phyloP scores from a whole-genome alignment of 2,329 filamentous ascomycete species.

The Hypomyces perniciosus region DNA sequence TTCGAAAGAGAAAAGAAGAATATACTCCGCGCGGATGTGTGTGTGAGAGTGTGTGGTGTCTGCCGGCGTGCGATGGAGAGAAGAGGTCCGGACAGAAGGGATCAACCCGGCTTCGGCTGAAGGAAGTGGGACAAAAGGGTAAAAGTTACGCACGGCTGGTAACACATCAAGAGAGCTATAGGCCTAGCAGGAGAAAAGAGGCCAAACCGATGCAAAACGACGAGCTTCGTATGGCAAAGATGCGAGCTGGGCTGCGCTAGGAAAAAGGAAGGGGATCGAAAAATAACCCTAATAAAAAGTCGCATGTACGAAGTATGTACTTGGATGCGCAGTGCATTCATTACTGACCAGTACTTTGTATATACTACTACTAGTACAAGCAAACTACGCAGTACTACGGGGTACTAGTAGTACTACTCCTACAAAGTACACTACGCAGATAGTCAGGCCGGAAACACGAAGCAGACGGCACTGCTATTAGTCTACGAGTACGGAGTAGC shows the following conservation, averaged over 20 bases:
- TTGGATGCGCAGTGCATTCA: too few species aligned
- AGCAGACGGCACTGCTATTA: too few species aligned
- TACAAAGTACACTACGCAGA: too few species aligned
- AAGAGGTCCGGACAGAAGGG: constrained; percentile 1
- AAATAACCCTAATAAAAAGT: too few species aligned
- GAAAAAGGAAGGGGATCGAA: neutral
- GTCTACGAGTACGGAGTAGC: too few species aligned
- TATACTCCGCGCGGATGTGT: neutral
- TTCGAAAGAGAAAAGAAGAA: neutral
- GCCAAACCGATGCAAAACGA: neutral
- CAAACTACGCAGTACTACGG: too few species aligned
- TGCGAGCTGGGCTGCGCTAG: neutral
- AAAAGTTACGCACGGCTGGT: neutral
- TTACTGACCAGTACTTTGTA: too few species aligned
- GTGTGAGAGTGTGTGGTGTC: neutral
- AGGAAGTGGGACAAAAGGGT: constrained; percentile 2
- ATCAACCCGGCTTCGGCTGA: neutral
- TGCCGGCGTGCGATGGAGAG: neutral
- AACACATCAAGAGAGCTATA: neutral
- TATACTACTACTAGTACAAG: too few species aligned
- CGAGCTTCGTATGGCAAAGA: neutral
- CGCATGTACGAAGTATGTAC: too few species aligned
- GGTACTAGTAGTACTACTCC: too few species aligned
- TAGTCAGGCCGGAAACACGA: too few species aligned
- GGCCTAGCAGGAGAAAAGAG: neutral